phyloP scores from a whole-genome alignment of 2,329 filamentous ascomycete species.

The Balansia obtecta region DNA sequence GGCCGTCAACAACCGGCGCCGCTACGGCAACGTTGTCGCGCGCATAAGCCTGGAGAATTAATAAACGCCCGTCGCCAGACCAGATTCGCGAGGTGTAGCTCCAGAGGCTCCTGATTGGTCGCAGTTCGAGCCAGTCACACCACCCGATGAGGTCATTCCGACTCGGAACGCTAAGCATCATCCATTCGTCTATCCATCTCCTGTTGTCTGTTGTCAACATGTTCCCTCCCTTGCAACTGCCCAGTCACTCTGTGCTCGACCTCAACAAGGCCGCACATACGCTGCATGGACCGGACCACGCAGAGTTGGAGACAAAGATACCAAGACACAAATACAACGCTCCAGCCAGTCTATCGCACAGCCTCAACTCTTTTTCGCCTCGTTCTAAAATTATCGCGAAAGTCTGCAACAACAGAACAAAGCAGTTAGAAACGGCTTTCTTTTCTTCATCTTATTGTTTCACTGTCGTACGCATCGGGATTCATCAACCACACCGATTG shows the following conservation, averaged over 20 bases:
- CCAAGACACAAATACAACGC: background rate
- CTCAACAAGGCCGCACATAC: too few species aligned
- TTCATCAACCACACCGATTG: background rate
- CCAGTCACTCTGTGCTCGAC: too few species aligned
- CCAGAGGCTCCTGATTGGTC: background rate
- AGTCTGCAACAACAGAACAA: background rate
- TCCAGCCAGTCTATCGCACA: background rate
- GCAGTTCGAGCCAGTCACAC: constrained; percentile 2
- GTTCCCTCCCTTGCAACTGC: constrained; percentile 4
- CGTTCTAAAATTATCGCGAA: background rate
- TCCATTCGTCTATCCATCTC: too few species aligned
- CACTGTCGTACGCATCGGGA: background rate
- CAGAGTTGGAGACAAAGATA: background rate
- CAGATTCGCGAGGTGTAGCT: background rate
- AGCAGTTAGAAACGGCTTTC: background rate
- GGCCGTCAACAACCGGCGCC: background rate
- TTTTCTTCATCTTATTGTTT: background rate
- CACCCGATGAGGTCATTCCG: constrained; percentile 8
- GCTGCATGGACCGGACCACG: background rate
- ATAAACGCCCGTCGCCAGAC: background rate
- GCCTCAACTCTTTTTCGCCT: background rate
- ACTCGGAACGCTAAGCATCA: too few species aligned
- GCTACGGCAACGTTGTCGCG: background rate
- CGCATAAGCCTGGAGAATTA: too few species aligned
- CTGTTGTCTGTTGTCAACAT: background rate